Base-by-base conservation (phyloP, 352 stramenopile species). In the Phytophthora cactorum region DNA sequence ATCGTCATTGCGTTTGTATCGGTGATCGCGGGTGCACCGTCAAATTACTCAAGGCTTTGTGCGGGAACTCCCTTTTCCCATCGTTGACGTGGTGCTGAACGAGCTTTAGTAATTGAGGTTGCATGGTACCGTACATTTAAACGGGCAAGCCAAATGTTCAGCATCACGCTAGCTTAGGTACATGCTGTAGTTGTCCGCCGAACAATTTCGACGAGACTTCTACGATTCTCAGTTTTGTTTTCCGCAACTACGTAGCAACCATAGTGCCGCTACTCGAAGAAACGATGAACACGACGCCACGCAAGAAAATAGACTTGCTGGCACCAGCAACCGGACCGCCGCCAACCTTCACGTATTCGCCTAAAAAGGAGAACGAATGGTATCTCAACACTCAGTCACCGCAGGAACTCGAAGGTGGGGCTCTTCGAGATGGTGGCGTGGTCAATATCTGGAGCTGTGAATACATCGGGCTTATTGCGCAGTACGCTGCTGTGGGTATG, bases 401-500 rank as follows among this genome's bases (percentile, higher is more conserved):
- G 10, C 63, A 63, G 29, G 3, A 60, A 15, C 65, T 65, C 22
- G 65, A 63, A 28, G 65, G 65, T 32, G 65, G 65, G 1, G 65
- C 59, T 7, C 65, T 72, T 17, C 65, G 65, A 29, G 45, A 44
- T 9, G 65, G 65, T 53, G 65, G 65, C 1, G 45, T 60, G 46
- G 36, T 72, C 12, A 73, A 78, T 52, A 69, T 81, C 50, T 78
- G 62, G 59, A 75, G 74, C 59, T 59, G 64, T 1, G 69, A 84
- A 22, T 73, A 79, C 50, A 76, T 83, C 36, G 75, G 72, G 11
- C 53, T 86, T 6, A 36, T 84, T 25, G 63, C 52, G 14, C 77
- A 85, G 59, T 85, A 85, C 29, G 71, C 76, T 1, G 66, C 67
- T 3, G 72, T 82, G 22, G 74, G 77, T 2, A 70, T 85, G 36